Base-by-base conservation (phyloP, 768 basidiomycete genomes). In the Psilocybe cubensis region DNA sequence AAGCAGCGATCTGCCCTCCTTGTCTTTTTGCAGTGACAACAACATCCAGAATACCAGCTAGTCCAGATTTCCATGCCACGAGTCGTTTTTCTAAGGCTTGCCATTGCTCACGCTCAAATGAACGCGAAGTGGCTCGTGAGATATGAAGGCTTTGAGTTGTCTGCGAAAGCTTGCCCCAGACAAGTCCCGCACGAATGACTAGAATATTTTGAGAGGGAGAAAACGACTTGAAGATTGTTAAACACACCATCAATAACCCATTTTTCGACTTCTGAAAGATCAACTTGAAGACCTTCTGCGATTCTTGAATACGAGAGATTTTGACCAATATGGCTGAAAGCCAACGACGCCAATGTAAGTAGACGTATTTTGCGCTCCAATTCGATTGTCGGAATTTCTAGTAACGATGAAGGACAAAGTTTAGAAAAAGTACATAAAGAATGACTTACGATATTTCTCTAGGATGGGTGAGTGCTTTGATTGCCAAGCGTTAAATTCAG, bases 161-260 rank as follows among this genome's bases (percentile, higher is more conserved):
- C 68, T 96, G 94, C 1, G 91, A 91, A 47, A 96, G 86, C 70
- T 92, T 94, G 33, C 89, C 94, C 49, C 86, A 84, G 28, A 94
- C 70, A 43, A 95, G 82, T 24, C 89, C 87, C 2, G 86, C 82
- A 52, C 93, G 90, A 63, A 95, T 93, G 54, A 89, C 93, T 94
- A 63, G 12, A 45, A 50, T 33, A 14, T 46, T 47, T 29, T 38
- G 14, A 52, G 55, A 54, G 35, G 38, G 33, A 54, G 23, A 58
- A 54, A 24, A 44, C 45, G 20, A 43, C 27, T 28, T 28, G 4
- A 41, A 29, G 27, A 3, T 41, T 43, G 57, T 14, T 28, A 28
- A 51, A 49, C 78, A 58, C 66, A 93, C 92, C 87, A 73, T 94
- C 91, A 60, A 95, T 94, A 38, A 87, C 85, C 91, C 92, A 94